Base-by-base conservation (phyloP, 2,329 filamentous ascomycete species). In the Cadophora malorum region DNA sequence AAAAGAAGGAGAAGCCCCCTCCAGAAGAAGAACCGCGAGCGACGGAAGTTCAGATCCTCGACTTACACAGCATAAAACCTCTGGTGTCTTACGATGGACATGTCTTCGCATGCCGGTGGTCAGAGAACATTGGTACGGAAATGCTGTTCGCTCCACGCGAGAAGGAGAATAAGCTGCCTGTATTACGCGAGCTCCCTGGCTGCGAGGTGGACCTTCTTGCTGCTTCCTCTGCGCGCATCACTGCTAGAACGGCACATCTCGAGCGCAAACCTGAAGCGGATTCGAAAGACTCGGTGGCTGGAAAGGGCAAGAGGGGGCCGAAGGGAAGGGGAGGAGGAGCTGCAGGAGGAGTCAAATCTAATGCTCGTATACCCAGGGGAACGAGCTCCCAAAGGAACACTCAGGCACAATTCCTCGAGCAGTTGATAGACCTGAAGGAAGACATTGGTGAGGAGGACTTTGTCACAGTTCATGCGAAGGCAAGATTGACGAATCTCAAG, bases 121-220 rank as follows among this genome's bases (percentile, higher is more conserved):
- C 88, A 12, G 88, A 92, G 69, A 91, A 93, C 68, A 87, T 97
- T 53, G 95, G 95, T 45, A 97, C 94, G 0, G 93, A 96, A 73
- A 82, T 94, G 71, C 86, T 97, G 52, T 90, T 97, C 74, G 85
- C 84, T 0, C 80, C 79, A 19, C 85, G 83, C 70, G 80, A 84
- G 69, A 72, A 75, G 49, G 70, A 79, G 52, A 74, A 77, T 12
- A 77, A 77, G 9, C 77, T 85, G 2, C 84, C 85, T 3, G 78
- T 79, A 9, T 77, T 86, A 49, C 85, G 83, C n/a, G 80, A 82
- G 28, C 83, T 87, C 31, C 81, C 80, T 38, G 83, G 85, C 25
- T 49, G 45, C 45, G 84, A 86, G 28, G 88, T 92, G 47, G 91
- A 94, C 76, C 82, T 96, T 4, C 81, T 96, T 3, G 90, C 87